Evolutionary conservation across 176 grass and related monocot species (phyloP).

Genomic region (Oryza meyeriana): DNA sequence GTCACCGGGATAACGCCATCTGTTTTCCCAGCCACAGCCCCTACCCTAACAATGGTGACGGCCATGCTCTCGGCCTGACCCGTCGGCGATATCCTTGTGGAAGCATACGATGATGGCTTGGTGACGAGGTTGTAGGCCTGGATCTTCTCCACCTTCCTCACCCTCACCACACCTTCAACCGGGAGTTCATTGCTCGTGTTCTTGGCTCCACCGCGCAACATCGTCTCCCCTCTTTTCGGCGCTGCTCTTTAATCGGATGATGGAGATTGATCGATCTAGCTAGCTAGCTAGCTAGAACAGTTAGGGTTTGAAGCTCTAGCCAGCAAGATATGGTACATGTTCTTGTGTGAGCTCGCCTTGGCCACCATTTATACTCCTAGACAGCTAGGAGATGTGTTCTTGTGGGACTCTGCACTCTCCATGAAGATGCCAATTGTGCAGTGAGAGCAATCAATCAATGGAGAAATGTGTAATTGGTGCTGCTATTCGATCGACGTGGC

Average conservation of each 20-base stretch:
- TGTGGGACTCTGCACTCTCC: constrained; percentile 7
- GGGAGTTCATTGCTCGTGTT: constrained; percentile 17
- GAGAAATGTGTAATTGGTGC: neutral
- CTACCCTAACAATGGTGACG: constrained; percentile 5
- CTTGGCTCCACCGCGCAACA: neutral
- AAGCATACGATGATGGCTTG: neutral
- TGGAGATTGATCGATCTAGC: neutral
- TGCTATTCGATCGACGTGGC: neutral
- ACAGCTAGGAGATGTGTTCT: constrained; percentile 14
- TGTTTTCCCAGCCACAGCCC: neutral
- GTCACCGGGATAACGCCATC: constrained; percentile 16
- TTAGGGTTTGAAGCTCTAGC: neutral
- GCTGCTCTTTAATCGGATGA: neutral
- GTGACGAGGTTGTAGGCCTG: constrained; percentile 31
- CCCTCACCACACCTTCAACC: constrained; percentile 15
- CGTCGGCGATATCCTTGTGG: neutral
- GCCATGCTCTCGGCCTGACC: constrained; percentile 9
- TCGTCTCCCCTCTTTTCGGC: neutral
- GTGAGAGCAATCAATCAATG: constrained; percentile 11
- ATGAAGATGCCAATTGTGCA: constrained; percentile 17
- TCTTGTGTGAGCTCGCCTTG: constrained; percentile 15
- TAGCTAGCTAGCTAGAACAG: neutral
- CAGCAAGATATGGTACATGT: neutral
- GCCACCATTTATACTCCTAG: constrained; percentile 39
- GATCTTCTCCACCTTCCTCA: constrained; percentile 46